A percentile compares a stretch with the other conserved stretches of the same genome.
Conservation (phyloP, 768 basidiomycete genomes). For the Podaxis pistillaris region DNA sequence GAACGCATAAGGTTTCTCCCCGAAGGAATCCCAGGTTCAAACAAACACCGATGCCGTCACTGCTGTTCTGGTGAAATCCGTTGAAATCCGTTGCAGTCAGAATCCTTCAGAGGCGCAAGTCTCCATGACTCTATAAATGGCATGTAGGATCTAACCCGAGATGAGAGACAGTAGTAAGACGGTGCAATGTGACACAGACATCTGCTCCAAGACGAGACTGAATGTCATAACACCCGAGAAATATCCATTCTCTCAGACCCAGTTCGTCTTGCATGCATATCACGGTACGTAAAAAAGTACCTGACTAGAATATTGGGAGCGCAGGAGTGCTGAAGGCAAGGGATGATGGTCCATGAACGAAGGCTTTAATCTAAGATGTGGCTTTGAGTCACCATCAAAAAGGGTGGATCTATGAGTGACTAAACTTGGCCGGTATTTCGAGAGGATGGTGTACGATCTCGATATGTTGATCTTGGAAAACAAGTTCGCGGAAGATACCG, state of each 20-base stretch:
- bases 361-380: background rate
- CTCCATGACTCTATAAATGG: constrained; percentile 1
- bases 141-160: background rate
- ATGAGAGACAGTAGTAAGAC: background rate
- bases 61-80: constrained; percentile 18
- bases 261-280: background rate
- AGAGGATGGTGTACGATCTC: constrained; percentile 3
- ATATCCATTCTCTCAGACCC: background rate
- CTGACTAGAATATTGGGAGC: background rate
- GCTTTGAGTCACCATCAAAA: background rate
- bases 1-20: constrained; percentile 6
- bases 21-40: constrained; percentile 23
- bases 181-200: background rate
- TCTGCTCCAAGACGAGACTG: background rate
- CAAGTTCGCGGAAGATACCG: constrained; percentile 13
- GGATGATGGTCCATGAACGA: constrained; percentile 3
- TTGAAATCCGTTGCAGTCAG: constrained; percentile 20
- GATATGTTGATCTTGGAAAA: constrained; percentile 8
- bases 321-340: background rate
- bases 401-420: constrained; percentile 5
- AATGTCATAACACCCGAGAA: background rate
- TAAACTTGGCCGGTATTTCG: constrained; percentile 7
- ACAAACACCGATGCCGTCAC: constrained; percentile 26
- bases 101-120: background rate
- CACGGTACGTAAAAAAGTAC: constrained; percentile 2